Evolutionary conservation across 1,284 basidiomycete species (phyloP).

Genomic region (Xerocomus minutiporus): DNA sequence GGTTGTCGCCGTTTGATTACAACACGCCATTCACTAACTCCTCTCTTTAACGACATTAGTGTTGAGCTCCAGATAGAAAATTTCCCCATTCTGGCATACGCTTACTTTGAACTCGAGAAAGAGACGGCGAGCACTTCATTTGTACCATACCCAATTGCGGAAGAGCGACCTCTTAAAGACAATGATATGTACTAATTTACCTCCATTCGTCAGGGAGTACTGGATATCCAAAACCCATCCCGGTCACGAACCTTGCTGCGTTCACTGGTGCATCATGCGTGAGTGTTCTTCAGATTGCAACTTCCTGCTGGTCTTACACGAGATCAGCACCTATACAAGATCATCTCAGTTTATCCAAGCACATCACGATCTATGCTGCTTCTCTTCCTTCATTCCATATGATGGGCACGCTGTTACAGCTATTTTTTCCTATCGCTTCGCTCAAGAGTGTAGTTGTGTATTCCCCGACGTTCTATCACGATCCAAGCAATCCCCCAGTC

Average conservation of each 20-base stretch:
- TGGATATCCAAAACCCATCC: conserved; percentile 35
- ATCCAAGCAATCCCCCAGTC: conserved; percentile 9
- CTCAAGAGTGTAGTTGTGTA: conserved; percentile 14
- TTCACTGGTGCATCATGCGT: no score
- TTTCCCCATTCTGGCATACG: conserved; percentile 24
- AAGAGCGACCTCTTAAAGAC: conserved; percentile 15
- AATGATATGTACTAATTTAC: conserved; percentile 22
- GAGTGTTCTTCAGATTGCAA: conserved; percentile 15
- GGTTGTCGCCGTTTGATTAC: no score
- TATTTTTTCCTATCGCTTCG: conserved; percentile 16
- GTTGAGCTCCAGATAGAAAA: conserved; percentile 20
- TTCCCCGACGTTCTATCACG: conserved; percentile 10
- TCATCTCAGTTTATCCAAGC: no score
- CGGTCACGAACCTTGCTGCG: conserved; percentile 8
- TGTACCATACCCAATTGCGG: conserved; percentile 21
- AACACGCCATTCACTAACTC: no score
- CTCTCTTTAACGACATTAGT: no score
- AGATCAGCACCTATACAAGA: no score
- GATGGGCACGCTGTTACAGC: conserved; percentile 13
- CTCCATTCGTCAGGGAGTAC: conserved; percentile 39
- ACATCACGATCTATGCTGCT: background rate
- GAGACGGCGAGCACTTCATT: conserved; percentile 29
- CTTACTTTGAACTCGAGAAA: conserved; percentile 33
- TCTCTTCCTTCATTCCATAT: conserved; percentile 25
- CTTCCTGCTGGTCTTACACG: conserved; percentile 2